Percentiles rank a stretch among this genome's conserved stretches.
These are phyloP conservation scores for Sclerotinia minor DNA, from an alignment of 2,329 filamentous ascomycete genomes.

Conservation along the genomic window DNA sequence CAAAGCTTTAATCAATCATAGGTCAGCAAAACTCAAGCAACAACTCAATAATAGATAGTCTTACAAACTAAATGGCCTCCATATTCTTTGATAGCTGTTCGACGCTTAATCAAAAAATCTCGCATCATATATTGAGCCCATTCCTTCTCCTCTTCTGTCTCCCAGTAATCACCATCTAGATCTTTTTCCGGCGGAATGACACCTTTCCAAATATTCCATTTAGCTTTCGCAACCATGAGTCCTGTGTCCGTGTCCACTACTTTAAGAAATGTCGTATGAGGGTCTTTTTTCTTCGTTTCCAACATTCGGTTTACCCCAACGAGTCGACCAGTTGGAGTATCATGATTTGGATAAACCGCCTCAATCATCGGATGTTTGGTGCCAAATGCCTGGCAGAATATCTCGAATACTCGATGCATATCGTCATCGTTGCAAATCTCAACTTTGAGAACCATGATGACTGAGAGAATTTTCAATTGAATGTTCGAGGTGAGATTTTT, in stretches of 20 bases:
- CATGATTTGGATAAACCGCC: constrained; percentile 14
- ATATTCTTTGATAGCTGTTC: constrained; percentile 5
- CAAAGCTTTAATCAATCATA: constrained; percentile 10
- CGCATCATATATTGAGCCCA: constrained; percentile 16
- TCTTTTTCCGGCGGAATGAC: constrained; percentile 13
- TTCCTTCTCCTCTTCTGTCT: constrained; percentile 17
- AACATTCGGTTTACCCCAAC: constrained; percentile 9
- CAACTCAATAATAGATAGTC: not conserved
- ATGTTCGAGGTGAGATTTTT: not conserved
- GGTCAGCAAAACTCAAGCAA: constrained; percentile 6
- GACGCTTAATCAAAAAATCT: constrained; percentile 13
- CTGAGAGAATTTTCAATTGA: not conserved
- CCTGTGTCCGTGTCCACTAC: constrained; percentile 15
- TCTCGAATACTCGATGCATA: constrained; percentile 19
- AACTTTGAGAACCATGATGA: constrained; percentile 20
- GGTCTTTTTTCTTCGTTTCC: constrained; percentile 2
- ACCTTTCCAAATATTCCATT: constrained; percentile 22
- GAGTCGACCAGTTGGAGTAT: constrained; percentile 3
- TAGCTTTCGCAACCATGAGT: constrained; percentile 6
- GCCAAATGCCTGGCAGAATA: constrained; percentile 17
- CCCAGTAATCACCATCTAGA: constrained; percentile 20
- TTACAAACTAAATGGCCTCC: constrained; percentile 21
- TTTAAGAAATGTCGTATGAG: constrained; percentile 13
- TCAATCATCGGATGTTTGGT: constrained; percentile 9
- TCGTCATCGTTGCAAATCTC: constrained; percentile 20